phyloP scores from a whole-genome alignment of 495 filamentous ascomycete species.

The Penicillium coffeae region DNA sequence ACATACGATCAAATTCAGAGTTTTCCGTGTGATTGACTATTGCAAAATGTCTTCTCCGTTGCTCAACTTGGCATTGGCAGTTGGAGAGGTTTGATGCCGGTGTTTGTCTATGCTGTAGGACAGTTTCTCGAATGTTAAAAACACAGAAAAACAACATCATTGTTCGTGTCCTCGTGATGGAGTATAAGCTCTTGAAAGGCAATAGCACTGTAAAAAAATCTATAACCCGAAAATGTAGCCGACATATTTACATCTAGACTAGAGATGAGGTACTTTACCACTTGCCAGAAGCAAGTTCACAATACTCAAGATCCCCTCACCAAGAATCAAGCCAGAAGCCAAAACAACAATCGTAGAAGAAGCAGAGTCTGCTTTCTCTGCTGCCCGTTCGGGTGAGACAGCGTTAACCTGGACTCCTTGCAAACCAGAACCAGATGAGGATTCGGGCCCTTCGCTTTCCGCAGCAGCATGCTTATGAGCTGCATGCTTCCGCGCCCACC shows the following conservation, averaged over 20 bases:
- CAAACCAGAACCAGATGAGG: neutral
- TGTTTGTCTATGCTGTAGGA: too few species aligned
- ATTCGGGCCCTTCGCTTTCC: neutral
- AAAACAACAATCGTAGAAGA: constrained; percentile 59
- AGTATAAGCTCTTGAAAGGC: too few species aligned
- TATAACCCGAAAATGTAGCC: neutral
- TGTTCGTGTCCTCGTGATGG: too few species aligned
- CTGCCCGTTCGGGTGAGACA: constrained; percentile 20
- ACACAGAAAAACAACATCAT: too few species aligned
- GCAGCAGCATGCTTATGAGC: neutral
- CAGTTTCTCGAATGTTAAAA: too few species aligned
- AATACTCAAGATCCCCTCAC: constrained; percentile 92
- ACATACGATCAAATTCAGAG: neutral
- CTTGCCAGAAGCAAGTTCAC: constrained; percentile 83
- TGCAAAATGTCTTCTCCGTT: too few species aligned
- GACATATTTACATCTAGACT: neutral
- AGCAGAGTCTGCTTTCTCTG: constrained; percentile 38
- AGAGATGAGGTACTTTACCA: constrained; percentile 72
- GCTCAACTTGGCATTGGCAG: too few species aligned
- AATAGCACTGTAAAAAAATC: too few species aligned
- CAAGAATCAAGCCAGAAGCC: constrained; percentile 79
- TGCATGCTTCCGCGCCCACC: constrained; percentile 42
- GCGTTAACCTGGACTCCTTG: neutral
- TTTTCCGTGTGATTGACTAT: neutral
- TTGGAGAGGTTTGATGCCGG: too few species aligned